These are phyloP conservation scores for Metschnikowia santaceciliae DNA, from an alignment of 805 yeast species.

Conservation along the genomic window DNA sequence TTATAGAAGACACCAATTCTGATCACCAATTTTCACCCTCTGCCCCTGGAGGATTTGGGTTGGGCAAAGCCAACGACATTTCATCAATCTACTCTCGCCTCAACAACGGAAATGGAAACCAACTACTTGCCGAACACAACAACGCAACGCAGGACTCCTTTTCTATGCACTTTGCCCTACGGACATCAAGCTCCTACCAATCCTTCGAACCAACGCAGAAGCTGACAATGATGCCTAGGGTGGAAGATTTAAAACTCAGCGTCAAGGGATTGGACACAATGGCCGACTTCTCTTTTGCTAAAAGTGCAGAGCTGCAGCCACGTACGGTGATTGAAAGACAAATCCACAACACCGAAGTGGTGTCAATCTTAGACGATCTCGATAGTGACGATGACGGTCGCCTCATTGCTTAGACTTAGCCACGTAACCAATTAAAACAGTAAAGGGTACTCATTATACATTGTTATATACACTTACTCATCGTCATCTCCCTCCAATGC, in stretches of 20 bases:
- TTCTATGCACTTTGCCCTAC: neutral
- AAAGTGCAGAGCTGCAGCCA: slow-evolving; percentile 11
- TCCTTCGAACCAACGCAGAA: slow-evolving; percentile 1
- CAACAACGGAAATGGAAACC: slow-evolving; percentile 9
- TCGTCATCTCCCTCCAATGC: slow-evolving; percentile 65
- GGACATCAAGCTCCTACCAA: neutral
- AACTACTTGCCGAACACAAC: slow-evolving; percentile 12
- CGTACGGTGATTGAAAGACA: slow-evolving; percentile 31
- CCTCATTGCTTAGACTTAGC: slow-evolving; percentile 10
- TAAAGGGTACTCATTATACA: slow-evolving; percentile 1
- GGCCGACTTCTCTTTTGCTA: slow-evolving; percentile 4
- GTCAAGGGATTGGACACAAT: slow-evolving; percentile 8
- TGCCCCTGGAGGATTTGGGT: slow-evolving; percentile 22
- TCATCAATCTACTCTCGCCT: slow-evolving; percentile 38
- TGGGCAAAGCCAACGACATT: slow-evolving; percentile 41
- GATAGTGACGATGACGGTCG: slow-evolving; percentile 31
- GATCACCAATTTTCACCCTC: slow-evolving; percentile 7
- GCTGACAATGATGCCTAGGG: slow-evolving; percentile 12
- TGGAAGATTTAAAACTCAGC: slow-evolving; percentile 14
- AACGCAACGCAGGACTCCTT: slow-evolving; percentile 12
- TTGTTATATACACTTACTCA: slow-evolving; percentile 19
- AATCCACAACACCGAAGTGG: slow-evolving; percentile 29
- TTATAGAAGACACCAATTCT: neutral
- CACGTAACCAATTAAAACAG: neutral
- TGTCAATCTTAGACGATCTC: slow-evolving; percentile 32